Conservation (phyloP, 768 basidiomycete genomes). For the Pleurotus pulmonarius region DNA sequence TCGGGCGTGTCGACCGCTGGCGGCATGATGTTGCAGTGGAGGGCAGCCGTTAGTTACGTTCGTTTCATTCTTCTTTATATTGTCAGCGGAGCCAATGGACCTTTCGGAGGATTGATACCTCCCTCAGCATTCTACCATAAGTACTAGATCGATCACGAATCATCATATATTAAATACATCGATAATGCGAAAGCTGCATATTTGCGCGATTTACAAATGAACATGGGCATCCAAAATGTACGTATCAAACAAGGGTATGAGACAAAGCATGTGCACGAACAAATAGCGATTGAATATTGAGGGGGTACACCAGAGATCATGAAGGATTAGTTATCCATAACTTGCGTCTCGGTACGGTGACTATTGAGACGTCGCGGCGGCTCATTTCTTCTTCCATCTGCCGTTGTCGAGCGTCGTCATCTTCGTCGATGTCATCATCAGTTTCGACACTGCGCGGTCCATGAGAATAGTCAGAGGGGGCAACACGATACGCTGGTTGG, state of each 20-base stretch:
- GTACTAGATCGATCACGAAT: background rate
- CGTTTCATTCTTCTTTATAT: background rate
- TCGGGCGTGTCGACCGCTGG: constrained; percentile 75
- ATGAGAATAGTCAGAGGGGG: constrained; percentile 26
- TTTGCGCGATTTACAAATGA: constrained; percentile 3
- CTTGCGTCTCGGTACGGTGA: constrained; percentile 71
- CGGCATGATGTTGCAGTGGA: constrained; percentile 74
- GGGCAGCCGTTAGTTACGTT: constrained; percentile 30
- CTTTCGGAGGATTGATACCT: background rate
- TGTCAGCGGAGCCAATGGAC: background rate
- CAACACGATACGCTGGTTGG: constrained; percentile 55
- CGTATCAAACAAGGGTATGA: constrained; percentile 1
- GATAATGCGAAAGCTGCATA: constrained; percentile 9
- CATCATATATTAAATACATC: constrained; percentile 6
- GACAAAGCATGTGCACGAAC: background rate
- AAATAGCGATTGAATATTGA: constrained; percentile 3
- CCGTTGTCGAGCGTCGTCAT: constrained; percentile 70
- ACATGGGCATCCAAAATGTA: constrained; percentile 2
- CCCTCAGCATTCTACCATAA: background rate
- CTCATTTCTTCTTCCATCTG: constrained; percentile 81
- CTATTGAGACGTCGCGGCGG: constrained; percentile 79
- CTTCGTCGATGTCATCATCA: constrained; percentile 64
- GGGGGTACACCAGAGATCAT: constrained; percentile 18
- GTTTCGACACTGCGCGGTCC: constrained; percentile 49
- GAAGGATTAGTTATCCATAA: constrained; percentile 73